Evolutionary conservation across 306 rosid species (phyloP).

Genomic region (Acacia confusa): DNA sequence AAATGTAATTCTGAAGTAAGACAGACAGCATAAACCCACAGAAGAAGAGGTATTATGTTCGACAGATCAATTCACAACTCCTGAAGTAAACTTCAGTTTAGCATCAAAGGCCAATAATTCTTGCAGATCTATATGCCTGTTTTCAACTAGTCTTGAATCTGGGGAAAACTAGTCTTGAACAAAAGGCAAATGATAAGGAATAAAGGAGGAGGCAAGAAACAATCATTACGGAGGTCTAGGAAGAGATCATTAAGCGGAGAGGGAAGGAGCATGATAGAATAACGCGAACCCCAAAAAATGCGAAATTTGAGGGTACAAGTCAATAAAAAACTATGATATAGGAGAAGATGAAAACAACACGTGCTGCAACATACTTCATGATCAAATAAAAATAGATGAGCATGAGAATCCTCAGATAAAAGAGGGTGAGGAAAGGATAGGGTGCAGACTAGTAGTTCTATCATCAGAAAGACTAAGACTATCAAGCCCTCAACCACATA

Average conservation of each 20-base stretch:
- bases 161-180: conserved; percentile 13
- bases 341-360: conserved; percentile 34
- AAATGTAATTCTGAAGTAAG: conserved; percentile 12
- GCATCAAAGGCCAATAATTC: conserved; percentile 12
- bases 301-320: conserved; percentile 29
- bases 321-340: conserved; percentile 23
- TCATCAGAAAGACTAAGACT: conserved; percentile 27
- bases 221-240: conserved; percentile 14
- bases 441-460: neutral
- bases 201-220: conserved; percentile 9
- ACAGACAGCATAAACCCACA: conserved; percentile 8
- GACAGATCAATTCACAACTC: conserved; percentile 27
- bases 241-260: conserved; percentile 25
- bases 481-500: conserved; percentile 36
- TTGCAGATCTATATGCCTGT: conserved; percentile 15
- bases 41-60: neutral
- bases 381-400: conserved; percentile 28
- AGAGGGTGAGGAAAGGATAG: neutral
- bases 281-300: conserved; percentile 20
- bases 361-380: conserved; percentile 10
- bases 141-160: conserved; percentile 6
- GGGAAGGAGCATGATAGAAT: conserved; percentile 25
- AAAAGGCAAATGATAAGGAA: conserved; percentile 5
- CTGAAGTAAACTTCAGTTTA: conserved; percentile 13
- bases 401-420: conserved; percentile 28